Conservation (phyloP, 1,139 yeast species). For the Yamadazyma dushanensis region DNA sequence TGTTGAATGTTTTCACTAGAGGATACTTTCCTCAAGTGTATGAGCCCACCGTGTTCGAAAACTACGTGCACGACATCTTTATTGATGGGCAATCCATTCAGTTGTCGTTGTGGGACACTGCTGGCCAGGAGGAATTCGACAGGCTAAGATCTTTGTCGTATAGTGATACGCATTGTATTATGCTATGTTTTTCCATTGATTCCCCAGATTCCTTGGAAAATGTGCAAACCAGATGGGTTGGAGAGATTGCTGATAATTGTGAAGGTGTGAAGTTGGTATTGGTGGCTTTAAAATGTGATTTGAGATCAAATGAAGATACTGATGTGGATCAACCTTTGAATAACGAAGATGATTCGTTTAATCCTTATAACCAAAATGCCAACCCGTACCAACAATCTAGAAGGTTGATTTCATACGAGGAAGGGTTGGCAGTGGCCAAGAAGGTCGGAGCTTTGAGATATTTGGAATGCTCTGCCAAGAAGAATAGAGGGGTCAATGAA, state of each 20-base stretch:
- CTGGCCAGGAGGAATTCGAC: conserved; percentile 98
- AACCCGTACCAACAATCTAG: conserved; percentile 43
- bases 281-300: conserved; percentile 92
- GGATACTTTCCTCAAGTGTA: conserved; percentile 98
- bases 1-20: conserved; percentile 90
- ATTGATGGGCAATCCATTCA: conserved; percentile 94
- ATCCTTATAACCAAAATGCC: conserved; percentile 23
- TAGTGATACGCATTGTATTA: conserved; percentile 94
- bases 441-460: conserved; percentile 82
- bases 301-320: conserved; percentile 54
- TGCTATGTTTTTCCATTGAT: conserved; percentile 94
- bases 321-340: conserved; percentile 26
- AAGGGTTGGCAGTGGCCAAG: conserved; percentile 65
- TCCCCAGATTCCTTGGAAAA: conserved; percentile 92
- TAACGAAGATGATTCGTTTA: conserved; percentile 36
- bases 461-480: conserved; percentile 91
- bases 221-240: conserved; percentile 93
- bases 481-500: conserved; percentile 92
- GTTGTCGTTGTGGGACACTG: conserved; percentile 95
- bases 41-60: conserved; percentile 97
- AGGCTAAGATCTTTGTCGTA: conserved; percentile 85
- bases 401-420: conserved; percentile 52
- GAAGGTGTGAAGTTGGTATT: conserved; percentile 92
- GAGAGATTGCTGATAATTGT: conserved; percentile 94
- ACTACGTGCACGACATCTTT: conserved; percentile 95